These are phyloP conservation scores for Diaporthe sp. DNA, from an alignment of 2,329 filamentous ascomycete genomes.

Conservation along the genomic window DNA sequence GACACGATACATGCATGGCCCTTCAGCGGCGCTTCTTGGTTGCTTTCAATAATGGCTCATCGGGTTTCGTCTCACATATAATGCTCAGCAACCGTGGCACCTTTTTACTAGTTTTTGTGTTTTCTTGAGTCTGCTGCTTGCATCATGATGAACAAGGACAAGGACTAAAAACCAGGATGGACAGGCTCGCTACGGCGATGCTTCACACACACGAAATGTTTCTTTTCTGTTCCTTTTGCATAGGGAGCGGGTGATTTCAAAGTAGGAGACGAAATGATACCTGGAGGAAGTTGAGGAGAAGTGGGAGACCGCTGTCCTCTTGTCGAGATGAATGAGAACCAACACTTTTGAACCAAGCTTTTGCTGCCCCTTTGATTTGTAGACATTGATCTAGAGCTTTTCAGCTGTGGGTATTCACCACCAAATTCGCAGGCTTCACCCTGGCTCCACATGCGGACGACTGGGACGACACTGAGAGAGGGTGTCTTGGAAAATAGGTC, in stretches of 20 bases:
- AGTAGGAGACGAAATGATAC: slow-evolving; percentile 26
- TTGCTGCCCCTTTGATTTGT: not conserved
- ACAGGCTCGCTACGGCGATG: slow-evolving; percentile 11
- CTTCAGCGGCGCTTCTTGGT: slow-evolving; percentile 9
- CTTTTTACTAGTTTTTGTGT: not conserved
- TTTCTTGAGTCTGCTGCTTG: slow-evolving; percentile 20
- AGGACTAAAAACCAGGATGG: slow-evolving; percentile 20
- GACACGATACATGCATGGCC: slow-evolving; percentile 23
- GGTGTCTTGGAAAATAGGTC: not conserved
- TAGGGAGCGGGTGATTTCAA: slow-evolving; percentile 27
- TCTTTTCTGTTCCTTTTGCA: slow-evolving; percentile 24
- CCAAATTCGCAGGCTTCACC: not conserved
- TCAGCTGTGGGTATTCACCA: not conserved
- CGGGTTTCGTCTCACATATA: slow-evolving; percentile 19
- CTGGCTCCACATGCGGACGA: not conserved
- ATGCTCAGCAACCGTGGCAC: slow-evolving; percentile 15
- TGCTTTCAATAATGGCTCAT: slow-evolving; percentile 20
- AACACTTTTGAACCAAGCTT: slow-evolving; percentile 9
- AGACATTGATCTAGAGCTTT: not conserved
- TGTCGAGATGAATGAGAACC: slow-evolving; percentile 15
- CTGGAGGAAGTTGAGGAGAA: slow-evolving; percentile 13
- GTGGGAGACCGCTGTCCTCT: slow-evolving; percentile 1
- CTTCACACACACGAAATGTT: slow-evolving; percentile 26
- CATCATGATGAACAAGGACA: slow-evolving; percentile 27
- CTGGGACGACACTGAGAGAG: not conserved